Conservation (phyloP, 2,329 filamentous ascomycete genomes). For the Mollisiaceae sp. region DNA sequence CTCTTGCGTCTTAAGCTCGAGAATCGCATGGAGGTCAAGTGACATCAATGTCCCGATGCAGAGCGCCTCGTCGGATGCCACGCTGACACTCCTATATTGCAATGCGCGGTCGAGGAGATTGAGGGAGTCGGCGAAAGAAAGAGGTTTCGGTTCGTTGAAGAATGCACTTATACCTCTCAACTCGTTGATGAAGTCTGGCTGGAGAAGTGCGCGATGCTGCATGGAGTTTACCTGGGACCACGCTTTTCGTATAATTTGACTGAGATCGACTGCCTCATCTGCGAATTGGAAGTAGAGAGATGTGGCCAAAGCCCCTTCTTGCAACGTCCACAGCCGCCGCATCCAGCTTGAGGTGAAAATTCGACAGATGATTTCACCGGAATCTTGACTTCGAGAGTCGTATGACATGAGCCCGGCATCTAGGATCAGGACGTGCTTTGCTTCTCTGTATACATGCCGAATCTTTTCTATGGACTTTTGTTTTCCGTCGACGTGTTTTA, state of each 20-base stretch:
- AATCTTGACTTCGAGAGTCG: background rate
- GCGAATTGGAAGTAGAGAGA: conserved; percentile 44
- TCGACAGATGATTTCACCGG: conserved; percentile 40
- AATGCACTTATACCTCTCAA: background rate
- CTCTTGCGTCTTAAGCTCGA: conserved; percentile 1
- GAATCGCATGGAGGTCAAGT: conserved; percentile 35
- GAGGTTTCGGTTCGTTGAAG: conserved; percentile 12
- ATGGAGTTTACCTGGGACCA: background rate
- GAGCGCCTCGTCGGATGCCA: conserved; percentile 40
- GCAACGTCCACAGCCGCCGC: conserved; percentile 48
- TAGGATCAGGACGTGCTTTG: conserved; percentile 42
- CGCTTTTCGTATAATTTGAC: background rate
- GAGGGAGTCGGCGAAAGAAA: background rate
- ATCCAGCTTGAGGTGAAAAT: conserved; percentile 47
- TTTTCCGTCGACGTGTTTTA: conserved; percentile 28
- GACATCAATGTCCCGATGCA: conserved; percentile 42
- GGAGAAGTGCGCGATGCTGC: background rate
- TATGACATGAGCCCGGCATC: conserved; percentile 42
- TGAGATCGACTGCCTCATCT: conserved; percentile 37
- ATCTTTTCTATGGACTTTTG: conserved; percentile 42
- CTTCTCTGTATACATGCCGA: conserved; percentile 43
- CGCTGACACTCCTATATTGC: conserved; percentile 40
- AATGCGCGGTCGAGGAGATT: conserved; percentile 37
- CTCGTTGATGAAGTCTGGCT: background rate
- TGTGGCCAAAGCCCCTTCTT: conserved; percentile 45